Evolutionary conservation across 345 rosid genomes (phyloP), one percentile per base, ranked within the genome.

Genomic region (Balakata baccata): DNA sequence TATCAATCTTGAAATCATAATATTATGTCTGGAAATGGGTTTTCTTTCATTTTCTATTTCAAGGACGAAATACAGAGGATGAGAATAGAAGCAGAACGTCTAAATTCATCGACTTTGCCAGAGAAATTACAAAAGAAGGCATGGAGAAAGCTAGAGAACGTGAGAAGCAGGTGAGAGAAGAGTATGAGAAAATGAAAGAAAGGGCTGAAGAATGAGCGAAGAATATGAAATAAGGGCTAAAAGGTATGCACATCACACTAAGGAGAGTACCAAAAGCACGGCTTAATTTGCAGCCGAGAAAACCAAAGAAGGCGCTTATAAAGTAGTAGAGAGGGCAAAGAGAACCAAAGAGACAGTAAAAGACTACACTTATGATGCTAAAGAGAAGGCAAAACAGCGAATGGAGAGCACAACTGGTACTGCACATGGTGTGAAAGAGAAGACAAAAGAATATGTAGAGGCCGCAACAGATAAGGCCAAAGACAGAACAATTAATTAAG

Each of bases 161-260:
- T 3, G 59, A 49, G 0, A 46, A 72, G 63, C 57, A 68, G 22
- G 76, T 69, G 0, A 72, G 43, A n/a, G 73, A 43, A 14, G 56
- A 23, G 4, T 22, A 63, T 0, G 2, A 68, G 13, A 72, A 71
- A 41, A 39, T 66, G 52, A 75, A 56, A 22, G 83, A 76, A 7
- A 50, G 37, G 66, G 58, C 73, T 0, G 75, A 71, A 43, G 80
- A 63, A 20, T 22, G 22, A 3, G 75, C 79, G 2, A 61, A 64
- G 6, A 52, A 66, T 37, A 60, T 60, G 62, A 74, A 74, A 58
- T 81, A 13, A 75, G 58, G 37, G 82, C 82, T 4, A 79, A 79
- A 52, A 81, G 51, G 1, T 60, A 60, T 1, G 65, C 71, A 8
- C 56, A 78, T 5, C 65, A 78, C 6, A 73, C 76, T 22, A 81